Evolutionary conservation across 768 basidiomycete genomes (phyloP), one percentile per base, ranked within the genome.

Genomic region (Rhodotorula sphaerocarpa): DNA sequence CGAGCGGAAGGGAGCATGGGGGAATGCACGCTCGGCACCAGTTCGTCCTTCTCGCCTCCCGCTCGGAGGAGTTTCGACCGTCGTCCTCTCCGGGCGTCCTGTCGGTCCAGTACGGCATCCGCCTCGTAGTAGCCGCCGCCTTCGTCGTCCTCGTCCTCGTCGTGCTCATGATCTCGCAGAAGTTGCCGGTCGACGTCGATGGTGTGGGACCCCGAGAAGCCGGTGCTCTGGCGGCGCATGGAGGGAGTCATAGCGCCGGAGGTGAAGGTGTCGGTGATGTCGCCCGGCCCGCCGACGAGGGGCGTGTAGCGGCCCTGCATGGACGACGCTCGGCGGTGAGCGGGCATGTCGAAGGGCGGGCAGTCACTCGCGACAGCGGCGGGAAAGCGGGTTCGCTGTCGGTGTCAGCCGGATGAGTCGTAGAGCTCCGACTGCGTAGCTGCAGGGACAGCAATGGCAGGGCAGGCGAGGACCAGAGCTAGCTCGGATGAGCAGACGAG

Each of bases 311-410:
- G 45, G 12, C 57, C 63, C n/a, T n/a, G n/a, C 1, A 57, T 54
- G 23, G 54, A 56, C 5, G 63, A 65, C n/a, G 34, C 59, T 30
- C 63, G 63, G 9, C 63, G 63, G 43, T 65, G 63, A 39, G 36
- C 36, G 10, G 36, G 36, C 36, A 39, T 39, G 36, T 39, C 36
- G 36, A 39, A 39, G 36, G 36, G 44, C 10, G 21, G 44, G 21
- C n/a, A n/a, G n/a, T n/a, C n/a, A n/a, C n/a, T n/a, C n/a, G n/a
- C n/a, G n/a, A n/a, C n/a, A n/a, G n/a, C n/a, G n/a, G n/a, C n/a
- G n/a, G n/a, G n/a, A n/a, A n/a, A n/a, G n/a, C n/a, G n/a, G n/a
- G n/a, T n/a, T n/a, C n/a, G n/a, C n/a, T n/a, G n/a, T n/a, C n/a
- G n/a, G n/a, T n/a, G n/a, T n/a, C n/a, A n/a, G n/a, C n/a, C n/a